These are phyloP conservation scores for Solanum chmielewskii DNA, from an alignment of 257 asterid genomes.

Conservation along the genomic window DNA sequence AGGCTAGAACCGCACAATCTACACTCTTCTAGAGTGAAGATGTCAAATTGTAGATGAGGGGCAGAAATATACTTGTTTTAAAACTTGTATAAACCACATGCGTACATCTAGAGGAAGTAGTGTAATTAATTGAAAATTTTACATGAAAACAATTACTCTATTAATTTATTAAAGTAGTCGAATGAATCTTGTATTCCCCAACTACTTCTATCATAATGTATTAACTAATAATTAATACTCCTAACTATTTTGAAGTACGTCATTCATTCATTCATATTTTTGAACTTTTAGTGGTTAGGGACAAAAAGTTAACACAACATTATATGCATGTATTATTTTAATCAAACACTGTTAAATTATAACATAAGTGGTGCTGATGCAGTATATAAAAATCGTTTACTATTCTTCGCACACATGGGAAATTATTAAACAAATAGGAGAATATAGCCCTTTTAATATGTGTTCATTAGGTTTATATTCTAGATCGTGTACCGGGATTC, in stretches of 20 bases:
- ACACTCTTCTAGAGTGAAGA: too few species aligned
- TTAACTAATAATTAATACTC: neutral
- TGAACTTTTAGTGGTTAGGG: neutral
- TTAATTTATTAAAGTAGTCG: neutral
- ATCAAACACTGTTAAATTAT: neutral
- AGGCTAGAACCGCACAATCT: accelerated
- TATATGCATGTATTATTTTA: neutral
- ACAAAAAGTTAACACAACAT: neutral
- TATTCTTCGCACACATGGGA: neutral
- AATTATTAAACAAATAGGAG: neutral
- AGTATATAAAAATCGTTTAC: neutral
- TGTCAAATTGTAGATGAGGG: neutral
- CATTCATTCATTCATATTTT: neutral
- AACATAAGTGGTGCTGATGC: neutral
- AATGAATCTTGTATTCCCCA: neutral
- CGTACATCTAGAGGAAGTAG: neutral
- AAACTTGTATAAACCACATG: neutral
- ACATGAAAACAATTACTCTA: neutral
- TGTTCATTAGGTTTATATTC: neutral
- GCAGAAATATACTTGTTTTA: neutral
- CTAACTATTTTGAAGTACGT: neutral
- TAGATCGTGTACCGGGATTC: neutral
- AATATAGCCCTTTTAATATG: neutral
- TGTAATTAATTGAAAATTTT: neutral
- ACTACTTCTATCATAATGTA: neutral